These are phyloP conservation scores for Pseudogymnoascus sp. DNA, from an alignment of 2,329 filamentous ascomycete species.

Conservation along the genomic window DNA sequence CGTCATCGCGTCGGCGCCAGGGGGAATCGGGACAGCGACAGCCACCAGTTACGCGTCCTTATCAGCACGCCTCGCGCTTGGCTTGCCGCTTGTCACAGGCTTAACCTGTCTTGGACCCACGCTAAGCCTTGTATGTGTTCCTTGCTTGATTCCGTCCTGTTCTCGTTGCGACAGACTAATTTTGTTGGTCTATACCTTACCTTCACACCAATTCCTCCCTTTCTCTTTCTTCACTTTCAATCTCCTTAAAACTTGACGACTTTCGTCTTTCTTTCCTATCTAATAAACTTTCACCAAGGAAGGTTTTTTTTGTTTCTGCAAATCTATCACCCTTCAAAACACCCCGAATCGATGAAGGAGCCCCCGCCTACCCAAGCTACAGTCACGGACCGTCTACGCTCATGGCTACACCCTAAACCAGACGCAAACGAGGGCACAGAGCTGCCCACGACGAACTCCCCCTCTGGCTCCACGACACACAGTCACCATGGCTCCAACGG, in stretches of 20 bases:
- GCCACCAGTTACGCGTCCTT: background rate
- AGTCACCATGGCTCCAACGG: background rate
- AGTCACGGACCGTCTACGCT: conserved; percentile 3
- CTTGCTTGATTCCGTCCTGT: background rate
- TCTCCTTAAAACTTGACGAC: no score
- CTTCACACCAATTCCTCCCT: background rate
- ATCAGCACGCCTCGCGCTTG: background rate
- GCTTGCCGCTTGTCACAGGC: background rate
- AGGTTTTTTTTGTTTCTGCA: background rate
- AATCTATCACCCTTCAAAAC: background rate
- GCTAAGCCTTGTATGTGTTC: background rate
- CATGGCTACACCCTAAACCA: conserved; percentile 5
- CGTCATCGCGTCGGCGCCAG: background rate
- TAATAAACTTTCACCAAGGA: background rate
- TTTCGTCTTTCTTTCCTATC: background rate
- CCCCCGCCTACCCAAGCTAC: background rate
- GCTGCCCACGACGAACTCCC: background rate
- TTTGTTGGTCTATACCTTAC: background rate
- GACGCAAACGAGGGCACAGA: background rate
- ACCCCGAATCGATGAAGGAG: conserved; percentile 5
- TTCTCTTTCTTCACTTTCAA: background rate
- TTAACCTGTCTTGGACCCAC: background rate
- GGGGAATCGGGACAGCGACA: background rate
- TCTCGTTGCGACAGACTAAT: background rate
- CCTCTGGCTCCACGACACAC: background rate